phyloP scores from a whole-genome alignment of 495 filamentous ascomycete genomes.

The Talaromyces borbonicus region DNA sequence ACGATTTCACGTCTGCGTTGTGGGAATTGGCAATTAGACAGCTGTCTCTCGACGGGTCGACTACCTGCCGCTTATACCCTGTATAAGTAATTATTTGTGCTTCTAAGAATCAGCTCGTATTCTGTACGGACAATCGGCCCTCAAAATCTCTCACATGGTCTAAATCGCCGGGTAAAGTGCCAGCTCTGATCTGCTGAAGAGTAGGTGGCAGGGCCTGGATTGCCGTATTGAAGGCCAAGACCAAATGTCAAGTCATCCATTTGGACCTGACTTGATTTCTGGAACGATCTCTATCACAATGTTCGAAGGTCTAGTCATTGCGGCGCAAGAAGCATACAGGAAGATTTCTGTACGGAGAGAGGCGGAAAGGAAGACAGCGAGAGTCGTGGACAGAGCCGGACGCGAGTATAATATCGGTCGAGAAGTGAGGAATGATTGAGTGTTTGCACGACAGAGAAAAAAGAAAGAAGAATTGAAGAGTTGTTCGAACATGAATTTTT shows the following conservation, averaged over 20 bases:
- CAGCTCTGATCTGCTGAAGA: conserved; percentile 42
- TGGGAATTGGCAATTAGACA: conserved; percentile 10
- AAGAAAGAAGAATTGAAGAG: background rate
- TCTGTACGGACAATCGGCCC: background rate
- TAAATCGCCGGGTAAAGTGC: conserved; percentile 41
- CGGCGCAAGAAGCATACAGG: background rate
- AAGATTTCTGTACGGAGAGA: too few species aligned
- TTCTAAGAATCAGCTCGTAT: conserved; percentile 13
- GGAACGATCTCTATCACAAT: background rate
- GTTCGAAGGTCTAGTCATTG: conserved; percentile 2
- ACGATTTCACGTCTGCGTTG: conserved; percentile 8
- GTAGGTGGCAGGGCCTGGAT: conserved; percentile 50
- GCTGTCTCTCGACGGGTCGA: conserved; percentile 13
- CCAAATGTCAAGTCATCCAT: conserved; percentile 48
- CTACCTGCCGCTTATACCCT: conserved; percentile 22
- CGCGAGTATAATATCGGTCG: too few species aligned
- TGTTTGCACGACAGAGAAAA: too few species aligned
- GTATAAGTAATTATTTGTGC: conserved; percentile 22
- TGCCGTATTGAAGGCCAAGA: conserved; percentile 55
- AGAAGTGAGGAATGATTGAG: too few species aligned
- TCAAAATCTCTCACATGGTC: conserved; percentile 16
- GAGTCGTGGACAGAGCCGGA: too few species aligned
- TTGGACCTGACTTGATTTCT: conserved; percentile 20
- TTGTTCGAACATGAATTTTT: background rate
- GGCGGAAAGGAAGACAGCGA: too few species aligned